These are phyloP conservation scores for Leishmania amazonensis DNA, from an alignment of 208 protist genomes.

Conservation along the genomic window DNA sequence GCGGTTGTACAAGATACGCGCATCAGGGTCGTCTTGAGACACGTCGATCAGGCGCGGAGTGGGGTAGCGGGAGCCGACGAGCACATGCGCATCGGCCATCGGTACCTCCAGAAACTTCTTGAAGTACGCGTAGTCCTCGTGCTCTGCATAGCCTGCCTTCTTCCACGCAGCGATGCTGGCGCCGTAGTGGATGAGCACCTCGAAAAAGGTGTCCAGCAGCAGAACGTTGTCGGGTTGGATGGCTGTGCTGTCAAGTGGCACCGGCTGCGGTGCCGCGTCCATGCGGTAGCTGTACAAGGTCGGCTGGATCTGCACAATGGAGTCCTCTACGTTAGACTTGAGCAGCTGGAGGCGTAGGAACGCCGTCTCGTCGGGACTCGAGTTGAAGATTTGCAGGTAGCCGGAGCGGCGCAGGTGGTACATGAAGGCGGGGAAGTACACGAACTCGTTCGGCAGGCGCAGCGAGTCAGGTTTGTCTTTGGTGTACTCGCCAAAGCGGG, in stretches of 20 bases:
- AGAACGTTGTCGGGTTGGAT: constrained; percentile 95
- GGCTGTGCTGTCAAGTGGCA: constrained; percentile 91
- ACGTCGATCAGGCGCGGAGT: constrained; percentile 96
- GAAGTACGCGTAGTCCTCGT: constrained; percentile 96
- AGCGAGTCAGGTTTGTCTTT: constrained; percentile 93
- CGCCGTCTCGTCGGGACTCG: constrained; percentile 98
- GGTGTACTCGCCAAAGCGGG: constrained; percentile 94
- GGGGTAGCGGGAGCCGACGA: constrained; percentile 94
- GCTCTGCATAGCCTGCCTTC: constrained; percentile 93
- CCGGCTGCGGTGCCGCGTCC: constrained; percentile 85
- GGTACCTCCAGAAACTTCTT: constrained; percentile 94
- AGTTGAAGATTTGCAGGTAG: constrained; percentile 98
- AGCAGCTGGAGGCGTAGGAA: constrained; percentile 96
- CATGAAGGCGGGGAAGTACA: constrained; percentile 99
- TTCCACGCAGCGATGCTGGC: constrained; percentile 95
- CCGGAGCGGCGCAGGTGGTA: constrained; percentile 98
- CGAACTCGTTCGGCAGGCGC: constrained; percentile 91
- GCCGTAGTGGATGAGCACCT: constrained; percentile 98
- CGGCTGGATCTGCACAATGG: constrained; percentile 98
- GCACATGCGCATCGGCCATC: constrained; percentile 89
- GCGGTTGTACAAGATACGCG: constrained; percentile 97
- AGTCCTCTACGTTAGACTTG: constrained; percentile 94
- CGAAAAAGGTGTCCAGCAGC: constrained; percentile 99
- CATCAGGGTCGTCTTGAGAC: constrained; percentile 95
- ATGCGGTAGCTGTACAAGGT: constrained; percentile 97